phyloP scores from a whole-genome alignment of 352 stramenopile genomes.

The Phytophthora palmivora region DNA sequence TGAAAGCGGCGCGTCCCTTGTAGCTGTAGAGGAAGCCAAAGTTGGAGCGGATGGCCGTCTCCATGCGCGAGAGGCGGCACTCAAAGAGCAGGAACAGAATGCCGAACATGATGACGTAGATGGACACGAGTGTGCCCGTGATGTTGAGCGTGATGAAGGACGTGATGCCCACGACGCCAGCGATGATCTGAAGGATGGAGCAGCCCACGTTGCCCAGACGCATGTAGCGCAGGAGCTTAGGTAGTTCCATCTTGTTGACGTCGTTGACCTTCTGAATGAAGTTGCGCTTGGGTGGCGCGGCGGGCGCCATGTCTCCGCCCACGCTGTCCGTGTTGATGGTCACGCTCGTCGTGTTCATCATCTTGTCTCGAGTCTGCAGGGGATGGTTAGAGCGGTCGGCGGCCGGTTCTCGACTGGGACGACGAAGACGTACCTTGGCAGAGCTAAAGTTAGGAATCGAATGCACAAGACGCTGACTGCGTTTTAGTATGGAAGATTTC shows the following conservation, averaged over 20 bases:
- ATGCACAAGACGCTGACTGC: background rate
- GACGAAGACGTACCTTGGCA: constrained; percentile 1
- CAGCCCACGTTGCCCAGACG: constrained; percentile 85
- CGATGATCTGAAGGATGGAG: constrained; percentile 85
- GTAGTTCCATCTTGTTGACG: constrained; percentile 92
- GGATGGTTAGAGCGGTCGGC: constrained; percentile 20
- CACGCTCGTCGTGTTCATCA: constrained; percentile 83
- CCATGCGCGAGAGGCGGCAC: constrained; percentile 88
- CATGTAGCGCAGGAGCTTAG: constrained; percentile 89
- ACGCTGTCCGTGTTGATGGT: constrained; percentile 86
- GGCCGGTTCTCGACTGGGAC: constrained; percentile 29
- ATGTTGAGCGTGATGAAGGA: constrained; percentile 92
- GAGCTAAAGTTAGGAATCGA: constrained; percentile 35
- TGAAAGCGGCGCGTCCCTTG: constrained; percentile 85
- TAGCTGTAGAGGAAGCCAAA: constrained; percentile 92
- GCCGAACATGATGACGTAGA: constrained; percentile 92
- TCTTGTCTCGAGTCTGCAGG: constrained; percentile 5
- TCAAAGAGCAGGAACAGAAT: constrained; percentile 89
- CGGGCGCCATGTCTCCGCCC: constrained; percentile 54
- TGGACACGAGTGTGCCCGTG: constrained; percentile 86
- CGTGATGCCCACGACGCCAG: constrained; percentile 80
- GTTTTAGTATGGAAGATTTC: constrained; percentile 15
- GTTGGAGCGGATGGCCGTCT: constrained; percentile 81
- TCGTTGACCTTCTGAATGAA: constrained; percentile 88
- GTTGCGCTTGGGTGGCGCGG: constrained; percentile 64